Percentiles rank a stretch among this genome's conserved stretches.
Evolutionary conservation across 805 yeast species (phyloP).

Genomic region (Kluyveromyces siamensis): DNA sequence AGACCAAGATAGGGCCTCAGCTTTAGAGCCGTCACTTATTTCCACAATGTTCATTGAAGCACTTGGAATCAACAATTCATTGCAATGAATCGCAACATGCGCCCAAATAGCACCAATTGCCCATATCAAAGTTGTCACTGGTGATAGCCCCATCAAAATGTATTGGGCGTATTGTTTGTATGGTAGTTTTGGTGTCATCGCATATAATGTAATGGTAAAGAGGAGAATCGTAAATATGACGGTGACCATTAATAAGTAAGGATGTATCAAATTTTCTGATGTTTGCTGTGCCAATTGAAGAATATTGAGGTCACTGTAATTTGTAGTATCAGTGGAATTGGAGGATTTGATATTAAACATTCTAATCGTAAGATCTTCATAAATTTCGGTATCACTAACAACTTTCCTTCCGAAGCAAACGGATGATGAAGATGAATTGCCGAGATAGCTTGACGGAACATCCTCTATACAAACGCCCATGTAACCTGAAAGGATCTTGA

Average conservation of each 20-base stretch:
- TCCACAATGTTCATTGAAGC: constrained; percentile 43
- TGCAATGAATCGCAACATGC: constrained; percentile 45
- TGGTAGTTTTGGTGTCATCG: constrained; percentile 43
- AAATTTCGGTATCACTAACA: constrained; percentile 14
- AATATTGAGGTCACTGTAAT: constrained; percentile 31
- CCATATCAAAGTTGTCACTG: constrained; percentile 40
- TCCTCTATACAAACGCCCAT: constrained; percentile 45
- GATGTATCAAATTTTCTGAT: constrained; percentile 40
- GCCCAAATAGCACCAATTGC: constrained; percentile 59
- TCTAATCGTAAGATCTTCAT: constrained; percentile 19
- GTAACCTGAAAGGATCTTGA: constrained; percentile 45
- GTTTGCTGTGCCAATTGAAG: constrained; percentile 39
- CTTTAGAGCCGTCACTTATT: constrained; percentile 40
- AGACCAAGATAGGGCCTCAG: constrained; percentile 53
- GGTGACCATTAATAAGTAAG: constrained; percentile 43
- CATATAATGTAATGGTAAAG: constrained; percentile 36
- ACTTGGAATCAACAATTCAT: constrained; percentile 34
- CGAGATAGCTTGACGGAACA: constrained; percentile 18
- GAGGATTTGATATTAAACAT: constrained; percentile 15
- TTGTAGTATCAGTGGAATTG: constrained; percentile 22
- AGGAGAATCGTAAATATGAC: constrained; percentile 36
- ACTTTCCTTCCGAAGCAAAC: constrained; percentile 23
- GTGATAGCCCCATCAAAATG: constrained; percentile 27
- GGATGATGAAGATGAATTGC: constrained; percentile 6
- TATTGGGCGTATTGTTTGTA: constrained; percentile 20